Percentiles rank a stretch among this genome's conserved stretches.
Conservation (phyloP, 805 yeast genomes). For the Starmerella floricola region DNA sequence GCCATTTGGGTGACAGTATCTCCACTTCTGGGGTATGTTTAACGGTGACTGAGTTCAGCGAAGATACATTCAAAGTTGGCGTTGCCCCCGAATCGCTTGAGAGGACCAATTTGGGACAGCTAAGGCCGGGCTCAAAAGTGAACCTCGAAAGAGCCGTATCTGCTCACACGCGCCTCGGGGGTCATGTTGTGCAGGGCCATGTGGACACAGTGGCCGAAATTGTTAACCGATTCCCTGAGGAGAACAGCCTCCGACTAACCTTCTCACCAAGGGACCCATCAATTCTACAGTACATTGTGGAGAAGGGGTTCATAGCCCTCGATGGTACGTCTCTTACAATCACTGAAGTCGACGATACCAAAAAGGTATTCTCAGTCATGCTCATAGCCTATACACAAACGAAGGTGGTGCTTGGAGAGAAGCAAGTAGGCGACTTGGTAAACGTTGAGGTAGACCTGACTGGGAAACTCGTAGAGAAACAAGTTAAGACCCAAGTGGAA, state of each 20-base stretch:
- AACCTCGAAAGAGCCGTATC: slow-evolving; percentile 87
- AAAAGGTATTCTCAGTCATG: slow-evolving; percentile 61
- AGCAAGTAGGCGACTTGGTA: slow-evolving; percentile 50
- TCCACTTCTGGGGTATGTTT: slow-evolving; percentile 81
- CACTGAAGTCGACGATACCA: slow-evolving; percentile 55
- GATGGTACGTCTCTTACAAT: slow-evolving; percentile 93
- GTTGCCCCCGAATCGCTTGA: slow-evolving; percentile 84
- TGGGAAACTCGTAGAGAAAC: slow-evolving; percentile 84
- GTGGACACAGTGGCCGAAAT: slow-evolving; percentile 79
- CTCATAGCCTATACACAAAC: slow-evolving; percentile 85
- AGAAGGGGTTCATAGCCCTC: slow-evolving; percentile 83
- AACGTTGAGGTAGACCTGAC: slow-evolving; percentile 92
- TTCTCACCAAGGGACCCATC: slow-evolving; percentile 56
- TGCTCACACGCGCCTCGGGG: slow-evolving; percentile 78
- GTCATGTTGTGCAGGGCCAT: slow-evolving; percentile 97
- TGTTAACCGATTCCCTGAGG: slow-evolving; percentile 41
- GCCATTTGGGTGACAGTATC: slow-evolving; percentile 88
- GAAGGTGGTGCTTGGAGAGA: slow-evolving; percentile 61
- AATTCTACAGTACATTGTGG: slow-evolving; percentile 63
- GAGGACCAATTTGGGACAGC: slow-evolving; percentile 59
- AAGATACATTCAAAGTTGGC: slow-evolving; percentile 68
- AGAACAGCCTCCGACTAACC: slow-evolving; percentile 63
- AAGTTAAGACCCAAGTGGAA: slow-evolving; percentile 41
- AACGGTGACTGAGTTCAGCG: slow-evolving; percentile 72
- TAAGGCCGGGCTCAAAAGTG: slow-evolving; percentile 49